A percentile compares a stretch with the other conserved stretches of the same genome.
These are phyloP conservation scores for Termitomyces sp. DNA, from an alignment of 768 basidiomycete genomes.

Conservation along the genomic window DNA sequence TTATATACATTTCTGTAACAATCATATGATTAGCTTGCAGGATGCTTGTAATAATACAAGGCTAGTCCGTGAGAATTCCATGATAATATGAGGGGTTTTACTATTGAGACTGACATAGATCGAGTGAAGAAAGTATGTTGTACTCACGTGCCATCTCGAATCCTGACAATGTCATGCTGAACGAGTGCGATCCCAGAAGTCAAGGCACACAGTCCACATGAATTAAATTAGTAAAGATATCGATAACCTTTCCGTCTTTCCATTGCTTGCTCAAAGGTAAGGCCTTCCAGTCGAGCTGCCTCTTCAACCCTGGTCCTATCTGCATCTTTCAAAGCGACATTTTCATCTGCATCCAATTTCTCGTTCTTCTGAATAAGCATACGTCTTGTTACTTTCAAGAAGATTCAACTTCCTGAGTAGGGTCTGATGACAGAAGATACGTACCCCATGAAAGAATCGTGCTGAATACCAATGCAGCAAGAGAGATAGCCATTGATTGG, in stretches of 20 bases:
- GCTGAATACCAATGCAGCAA: slow-evolving; percentile 28
- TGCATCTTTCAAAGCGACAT: slow-evolving; percentile 34
- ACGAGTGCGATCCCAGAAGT: too few species aligned
- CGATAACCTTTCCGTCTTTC: slow-evolving; percentile 51
- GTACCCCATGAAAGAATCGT: slow-evolving; percentile 26
- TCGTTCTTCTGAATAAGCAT: slow-evolving; percentile 49
- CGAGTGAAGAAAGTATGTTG: too few species aligned
- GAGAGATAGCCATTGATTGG: slow-evolving; percentile 50
- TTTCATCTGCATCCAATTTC: slow-evolving; percentile 43
- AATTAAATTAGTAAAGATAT: slow-evolving; percentile 37
- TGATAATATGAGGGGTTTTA: too few species aligned
- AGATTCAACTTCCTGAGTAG: background rate
- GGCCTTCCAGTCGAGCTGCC: slow-evolving; percentile 52
- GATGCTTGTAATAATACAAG: too few species aligned
- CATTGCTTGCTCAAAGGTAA: slow-evolving; percentile 55
- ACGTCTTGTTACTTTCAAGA: slow-evolving; percentile 31
- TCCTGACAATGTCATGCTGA: too few species aligned
- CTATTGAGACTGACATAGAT: too few species aligned
- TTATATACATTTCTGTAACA: too few species aligned
- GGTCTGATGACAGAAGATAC: background rate
- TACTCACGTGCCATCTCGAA: too few species aligned
- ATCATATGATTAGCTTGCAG: too few species aligned
- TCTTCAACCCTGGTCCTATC: slow-evolving; percentile 47
- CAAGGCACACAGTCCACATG: too few species aligned
- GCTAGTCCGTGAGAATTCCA: too few species aligned